These are phyloP conservation scores for Bolboschoenoplectus hybrid DNA, from an alignment of 202 grass and related monocot genomes.

Conservation along the genomic window DNA sequence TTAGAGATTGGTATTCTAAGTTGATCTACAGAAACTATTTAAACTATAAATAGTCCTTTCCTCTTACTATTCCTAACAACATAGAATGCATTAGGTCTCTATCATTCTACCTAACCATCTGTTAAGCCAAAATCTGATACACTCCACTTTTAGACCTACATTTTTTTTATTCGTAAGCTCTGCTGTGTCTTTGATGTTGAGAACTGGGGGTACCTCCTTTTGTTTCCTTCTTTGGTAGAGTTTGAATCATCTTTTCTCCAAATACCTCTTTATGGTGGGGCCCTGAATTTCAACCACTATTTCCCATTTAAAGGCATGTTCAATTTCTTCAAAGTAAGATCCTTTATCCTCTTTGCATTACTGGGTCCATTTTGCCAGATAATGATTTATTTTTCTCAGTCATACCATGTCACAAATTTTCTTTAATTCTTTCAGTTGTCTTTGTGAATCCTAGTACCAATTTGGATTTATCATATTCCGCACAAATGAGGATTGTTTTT, in stretches of 20 bases:
- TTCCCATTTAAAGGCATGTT: not conserved
- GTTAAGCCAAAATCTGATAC: no score
- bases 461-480: not conserved
- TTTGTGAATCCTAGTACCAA: not conserved
- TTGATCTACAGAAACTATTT: not conserved
- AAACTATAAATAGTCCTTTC: not conserved
- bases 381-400: not conserved
- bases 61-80: not conserved
- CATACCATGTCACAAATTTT: not conserved
- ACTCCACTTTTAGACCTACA: not conserved
- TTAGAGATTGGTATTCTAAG: not conserved
- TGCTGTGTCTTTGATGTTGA: not conserved
- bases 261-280: no score
- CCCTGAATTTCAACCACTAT: no score
- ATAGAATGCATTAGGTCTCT: not conserved
- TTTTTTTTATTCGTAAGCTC: not conserved
- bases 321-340: not conserved
- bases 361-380: not conserved
- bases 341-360: not conserved
- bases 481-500: not conserved
- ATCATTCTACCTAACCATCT: no score
- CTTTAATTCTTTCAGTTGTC: not conserved
- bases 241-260: not conserved
- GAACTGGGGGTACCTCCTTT: not conserved
- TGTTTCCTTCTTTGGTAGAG: not conserved